These are phyloP conservation scores for Coemansia sp. DNA, from an alignment of 192 early-diverging fungal genomes.

Conservation along the genomic window DNA sequence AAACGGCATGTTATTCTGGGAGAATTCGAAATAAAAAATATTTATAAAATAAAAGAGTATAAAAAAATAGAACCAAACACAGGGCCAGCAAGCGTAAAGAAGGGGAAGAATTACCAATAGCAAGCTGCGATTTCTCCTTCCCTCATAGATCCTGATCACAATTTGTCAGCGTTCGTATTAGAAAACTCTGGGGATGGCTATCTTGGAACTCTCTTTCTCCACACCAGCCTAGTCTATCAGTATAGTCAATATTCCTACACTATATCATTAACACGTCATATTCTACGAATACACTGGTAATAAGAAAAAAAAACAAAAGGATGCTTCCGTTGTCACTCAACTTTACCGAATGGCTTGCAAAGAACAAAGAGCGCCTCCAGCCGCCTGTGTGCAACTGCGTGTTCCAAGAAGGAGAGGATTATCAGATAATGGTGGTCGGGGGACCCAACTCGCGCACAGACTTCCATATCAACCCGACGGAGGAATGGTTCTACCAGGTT, in stretches of 20 bases:
- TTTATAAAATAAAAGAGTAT: not conserved
- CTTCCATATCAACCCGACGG: slow-evolving; percentile 96
- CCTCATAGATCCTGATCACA: too few species aligned
- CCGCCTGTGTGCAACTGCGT: slow-evolving; percentile 96
- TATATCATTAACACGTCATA: too few species aligned
- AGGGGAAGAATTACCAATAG: too few species aligned
- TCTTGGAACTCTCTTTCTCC: too few species aligned
- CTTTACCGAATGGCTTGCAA: slow-evolving; percentile 83
- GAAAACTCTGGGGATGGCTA: too few species aligned
- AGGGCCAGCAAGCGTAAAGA: not conserved
- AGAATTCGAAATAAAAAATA: not conserved
- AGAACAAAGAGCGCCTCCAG: slow-evolving; percentile 77
- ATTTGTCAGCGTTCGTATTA: too few species aligned
- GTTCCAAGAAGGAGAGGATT: slow-evolving; percentile 78
- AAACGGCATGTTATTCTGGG: slow-evolving; percentile 15
- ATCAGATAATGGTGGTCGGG: slow-evolving; percentile 90
- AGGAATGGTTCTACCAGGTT: slow-evolving; percentile 98
- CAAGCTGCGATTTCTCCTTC: too few species aligned
- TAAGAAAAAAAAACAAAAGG: not conserved
- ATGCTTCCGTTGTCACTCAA: slow-evolving; percentile 80
- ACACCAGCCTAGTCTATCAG: too few species aligned
- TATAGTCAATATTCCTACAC: too few species aligned
- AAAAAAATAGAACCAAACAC: not conserved
- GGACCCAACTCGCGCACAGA: slow-evolving; percentile 94
- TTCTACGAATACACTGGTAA: too few species aligned